phyloP scores from a whole-genome alignment of 2,329 filamentous ascomycete genomes.

The Colletotrichum sojae region DNA sequence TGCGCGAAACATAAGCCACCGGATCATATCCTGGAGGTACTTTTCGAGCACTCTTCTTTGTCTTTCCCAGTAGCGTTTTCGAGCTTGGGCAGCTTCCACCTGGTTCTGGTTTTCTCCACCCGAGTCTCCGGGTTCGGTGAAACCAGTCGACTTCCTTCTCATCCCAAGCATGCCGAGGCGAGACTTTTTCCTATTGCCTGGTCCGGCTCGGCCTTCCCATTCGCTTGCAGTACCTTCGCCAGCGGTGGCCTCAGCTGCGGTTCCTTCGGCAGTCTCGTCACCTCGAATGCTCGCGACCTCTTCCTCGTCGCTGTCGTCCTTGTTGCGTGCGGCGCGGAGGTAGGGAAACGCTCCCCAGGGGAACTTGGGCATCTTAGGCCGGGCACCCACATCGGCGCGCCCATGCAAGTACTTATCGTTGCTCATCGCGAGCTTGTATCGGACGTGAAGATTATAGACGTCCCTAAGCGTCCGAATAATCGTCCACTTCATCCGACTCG shows the following conservation, averaged over 20 bases:
- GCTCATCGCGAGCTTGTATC: slow-evolving; percentile 89
- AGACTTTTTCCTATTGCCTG: slow-evolving; percentile 60
- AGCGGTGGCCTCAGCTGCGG: slow-evolving; percentile 63
- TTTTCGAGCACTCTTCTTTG: slow-evolving; percentile 89
- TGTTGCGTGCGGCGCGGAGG: slow-evolving; percentile 82
- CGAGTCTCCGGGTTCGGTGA: slow-evolving; percentile 63
- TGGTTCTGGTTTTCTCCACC: slow-evolving; percentile 53
- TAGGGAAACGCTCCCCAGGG: slow-evolving; percentile 92
- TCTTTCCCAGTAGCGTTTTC: slow-evolving; percentile 79
- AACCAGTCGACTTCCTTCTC: slow-evolving; percentile 66
- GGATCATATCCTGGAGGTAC: slow-evolving; percentile 94
- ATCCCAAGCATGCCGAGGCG: slow-evolving; percentile 68
- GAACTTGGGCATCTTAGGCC: slow-evolving; percentile 89
- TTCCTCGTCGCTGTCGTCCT: slow-evolving; percentile 88
- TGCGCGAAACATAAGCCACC: slow-evolving; percentile 95
- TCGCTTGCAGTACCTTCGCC: slow-evolving; percentile 63
- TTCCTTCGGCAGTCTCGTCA: slow-evolving; percentile 61
- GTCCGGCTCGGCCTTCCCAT: slow-evolving; percentile 43
- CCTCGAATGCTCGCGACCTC: slow-evolving; percentile 57
- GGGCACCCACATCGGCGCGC: slow-evolving; percentile 73
- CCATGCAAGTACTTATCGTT: slow-evolving; percentile 87
- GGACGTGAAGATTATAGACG: slow-evolving; percentile 92
- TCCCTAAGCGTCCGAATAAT: slow-evolving; percentile 89
- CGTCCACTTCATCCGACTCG: slow-evolving; percentile 97
- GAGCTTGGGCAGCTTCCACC: slow-evolving; percentile 56